A percentile compares a stretch with the other conserved stretches of the same genome.
Conservation (phyloP, 176 grass and related monocot genomes). For the Hsuehochloa calcarea region DNA sequence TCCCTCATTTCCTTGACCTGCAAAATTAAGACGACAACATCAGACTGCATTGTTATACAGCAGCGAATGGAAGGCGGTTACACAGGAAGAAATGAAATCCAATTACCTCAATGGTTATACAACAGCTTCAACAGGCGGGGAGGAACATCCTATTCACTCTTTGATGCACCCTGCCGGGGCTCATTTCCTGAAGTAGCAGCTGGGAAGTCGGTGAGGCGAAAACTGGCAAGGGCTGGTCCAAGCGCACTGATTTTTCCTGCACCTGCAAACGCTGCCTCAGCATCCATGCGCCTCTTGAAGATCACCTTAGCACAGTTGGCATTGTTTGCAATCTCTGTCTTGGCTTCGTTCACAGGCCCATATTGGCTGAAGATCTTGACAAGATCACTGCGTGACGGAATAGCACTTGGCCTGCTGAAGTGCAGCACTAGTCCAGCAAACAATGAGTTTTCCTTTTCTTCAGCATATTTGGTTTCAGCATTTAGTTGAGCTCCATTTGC, state of each 20-base stretch:
- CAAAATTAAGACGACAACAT: constrained; percentile 1
- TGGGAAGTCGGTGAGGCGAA: constrained; percentile 55
- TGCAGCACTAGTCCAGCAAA: constrained; percentile 49
- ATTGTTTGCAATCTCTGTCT: constrained; percentile 36
- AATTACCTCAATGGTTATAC: constrained; percentile 20
- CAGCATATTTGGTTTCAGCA: constrained; percentile 11
- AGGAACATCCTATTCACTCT: constrained; percentile 27
- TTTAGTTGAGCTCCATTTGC: constrained; percentile 26
- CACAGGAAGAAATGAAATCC: not conserved
- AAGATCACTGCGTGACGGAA: constrained; percentile 57
- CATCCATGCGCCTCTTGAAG: constrained; percentile 65
- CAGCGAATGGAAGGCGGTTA: not conserved
- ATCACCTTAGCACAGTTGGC: constrained; percentile 49
- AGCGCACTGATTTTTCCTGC: constrained; percentile 61
- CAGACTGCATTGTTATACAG: not conserved
- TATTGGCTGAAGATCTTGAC: constrained; percentile 67
- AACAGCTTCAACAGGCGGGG: not conserved
- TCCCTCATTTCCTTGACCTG: not conserved
- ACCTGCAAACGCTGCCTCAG: constrained; percentile 53
- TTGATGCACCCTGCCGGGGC: not conserved
- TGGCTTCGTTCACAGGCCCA: constrained; percentile 63
- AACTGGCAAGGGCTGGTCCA: constrained; percentile 49
- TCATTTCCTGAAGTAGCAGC: constrained; percentile 23
- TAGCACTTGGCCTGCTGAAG: constrained; percentile 37
- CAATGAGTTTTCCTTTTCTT: constrained; percentile 42